Conservation (phyloP, 345 rosid species). For the Hevea brasiliensis region DNA sequence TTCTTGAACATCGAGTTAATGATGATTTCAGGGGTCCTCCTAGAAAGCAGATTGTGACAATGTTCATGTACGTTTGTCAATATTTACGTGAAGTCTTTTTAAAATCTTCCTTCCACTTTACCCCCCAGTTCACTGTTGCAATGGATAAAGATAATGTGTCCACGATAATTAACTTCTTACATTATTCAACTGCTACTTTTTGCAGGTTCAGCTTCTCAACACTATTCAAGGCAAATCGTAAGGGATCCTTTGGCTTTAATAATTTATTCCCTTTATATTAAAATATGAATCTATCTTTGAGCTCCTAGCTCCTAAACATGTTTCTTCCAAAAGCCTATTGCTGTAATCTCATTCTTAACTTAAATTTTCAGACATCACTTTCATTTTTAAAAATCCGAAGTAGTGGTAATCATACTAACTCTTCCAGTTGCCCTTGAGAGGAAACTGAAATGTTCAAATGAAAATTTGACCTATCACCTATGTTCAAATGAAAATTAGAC, state of each 20-base stretch:
- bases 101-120: not conserved
- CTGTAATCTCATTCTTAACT: not conserved
- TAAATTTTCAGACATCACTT: not conserved
- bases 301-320: constrained; percentile 2
- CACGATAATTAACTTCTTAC: constrained; percentile 15
- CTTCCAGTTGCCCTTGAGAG: not conserved
- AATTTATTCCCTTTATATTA: not conserved
- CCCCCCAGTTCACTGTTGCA: not conserved
- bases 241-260: constrained; percentile 24
- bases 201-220: constrained; percentile 97
- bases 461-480: not conserved
- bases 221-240: constrained; percentile 76
- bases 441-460: not conserved
- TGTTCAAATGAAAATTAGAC: not conserved
- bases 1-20: constrained; percentile 35
- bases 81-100: not conserved
- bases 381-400: not conserved
- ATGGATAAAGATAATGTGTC: not conserved
- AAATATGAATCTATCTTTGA: not conserved
- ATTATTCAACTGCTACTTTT: constrained; percentile 10
- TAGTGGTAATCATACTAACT: not conserved
- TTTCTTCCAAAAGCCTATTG: not conserved
- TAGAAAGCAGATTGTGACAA: constrained; percentile 26
- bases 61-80: constrained; percentile 26
- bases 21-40: constrained; percentile 41